Conservation (phyloP, 78 protist genomes). For the Abeoforma whisleri region DNA sequence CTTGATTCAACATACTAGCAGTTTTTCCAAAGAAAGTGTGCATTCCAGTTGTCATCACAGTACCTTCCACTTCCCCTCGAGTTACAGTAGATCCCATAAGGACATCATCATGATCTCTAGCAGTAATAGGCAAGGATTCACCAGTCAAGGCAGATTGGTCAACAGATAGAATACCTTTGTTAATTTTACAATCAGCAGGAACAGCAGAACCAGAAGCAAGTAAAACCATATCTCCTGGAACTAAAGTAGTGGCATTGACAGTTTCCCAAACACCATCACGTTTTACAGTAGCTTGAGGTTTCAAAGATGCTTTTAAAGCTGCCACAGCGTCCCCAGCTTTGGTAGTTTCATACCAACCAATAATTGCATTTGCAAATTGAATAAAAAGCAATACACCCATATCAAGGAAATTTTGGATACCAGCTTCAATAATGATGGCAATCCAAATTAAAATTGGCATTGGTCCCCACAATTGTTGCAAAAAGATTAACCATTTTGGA, state of each 20-base stretch:
- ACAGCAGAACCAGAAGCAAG: constrained; percentile 64
- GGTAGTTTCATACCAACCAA: constrained; percentile 65
- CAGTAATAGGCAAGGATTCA: constrained; percentile 65
- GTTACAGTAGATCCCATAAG: constrained; percentile 71
- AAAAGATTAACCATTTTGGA: constrained; percentile 6
- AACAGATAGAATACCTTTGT: no score
- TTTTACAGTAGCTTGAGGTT: constrained; percentile 36
- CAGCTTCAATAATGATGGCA: constrained; percentile 58
- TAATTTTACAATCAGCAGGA: constrained; percentile 67
- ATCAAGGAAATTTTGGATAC: constrained; percentile 47
- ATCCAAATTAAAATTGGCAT: constrained; percentile 59
- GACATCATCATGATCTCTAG: constrained; percentile 51
- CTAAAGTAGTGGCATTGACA: constrained; percentile 51
- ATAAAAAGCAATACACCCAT: constrained; percentile 46
- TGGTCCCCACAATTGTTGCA: constrained; percentile 55
- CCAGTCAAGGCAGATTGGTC: constrained; percentile 74
- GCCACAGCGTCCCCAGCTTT: constrained; percentile 77
- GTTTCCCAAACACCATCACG: constrained; percentile 56
- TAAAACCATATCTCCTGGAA: constrained; percentile 73
- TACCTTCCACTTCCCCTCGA: no score
- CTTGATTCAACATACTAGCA: constrained; percentile 56
- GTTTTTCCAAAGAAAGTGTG: constrained; percentile 77
- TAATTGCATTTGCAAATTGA: constrained; percentile 56
- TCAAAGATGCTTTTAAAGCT: constrained; percentile 59
- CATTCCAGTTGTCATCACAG: constrained; percentile 66